Base-by-base conservation (phyloP, 306 rosid species). In the Rosa lucieae region DNA sequence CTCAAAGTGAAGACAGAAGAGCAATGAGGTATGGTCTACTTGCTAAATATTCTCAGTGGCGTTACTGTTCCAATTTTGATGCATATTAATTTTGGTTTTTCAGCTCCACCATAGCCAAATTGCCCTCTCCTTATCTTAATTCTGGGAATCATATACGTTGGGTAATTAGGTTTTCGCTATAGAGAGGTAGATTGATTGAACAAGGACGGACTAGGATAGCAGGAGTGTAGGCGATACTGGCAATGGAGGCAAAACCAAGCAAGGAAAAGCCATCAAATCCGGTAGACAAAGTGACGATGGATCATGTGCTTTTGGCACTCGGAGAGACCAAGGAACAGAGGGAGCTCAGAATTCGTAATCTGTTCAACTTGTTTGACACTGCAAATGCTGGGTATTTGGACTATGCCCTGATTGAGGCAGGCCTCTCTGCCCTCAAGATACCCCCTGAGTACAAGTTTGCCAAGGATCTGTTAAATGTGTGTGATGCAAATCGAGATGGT, bases 371-470 rank as follows among this genome's bases (percentile, higher is more conserved):
- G 78, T 91, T 93, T 61, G 98, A 93, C 86, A 82, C 86, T 11
- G 81, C 88, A 44, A 91, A 85, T 77, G 65, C 77, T 18, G 97
- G 98, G 4, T 89, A 78, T 78, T 82, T 93, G 76, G 97, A 91
- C 47, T 84, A 82, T 55, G 23, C 82, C 1, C 83, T 66, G 84
- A 93, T 93, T 80, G 94, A 93, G 77, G 84, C 84, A 3, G 97
- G 93, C 68, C 89, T 90, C 13, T 85, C 89, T 43, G 88, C 93
- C 53, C 92, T 93, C 44, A 87, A 82, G 59, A 91, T 93, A 80
- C 98, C 97, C 3, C 55, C 97, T 0, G 90, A 91, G 73, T 91
- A 91, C 70, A 93, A 93, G 88, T 93, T 90, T 77, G 93, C 94
- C 12, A 87, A 76, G 82, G 98, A 93, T 82, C 82, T 93, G 83